Base-by-base conservation (phyloP, 331 rosid species). In the Cucumis variabilis region DNA sequence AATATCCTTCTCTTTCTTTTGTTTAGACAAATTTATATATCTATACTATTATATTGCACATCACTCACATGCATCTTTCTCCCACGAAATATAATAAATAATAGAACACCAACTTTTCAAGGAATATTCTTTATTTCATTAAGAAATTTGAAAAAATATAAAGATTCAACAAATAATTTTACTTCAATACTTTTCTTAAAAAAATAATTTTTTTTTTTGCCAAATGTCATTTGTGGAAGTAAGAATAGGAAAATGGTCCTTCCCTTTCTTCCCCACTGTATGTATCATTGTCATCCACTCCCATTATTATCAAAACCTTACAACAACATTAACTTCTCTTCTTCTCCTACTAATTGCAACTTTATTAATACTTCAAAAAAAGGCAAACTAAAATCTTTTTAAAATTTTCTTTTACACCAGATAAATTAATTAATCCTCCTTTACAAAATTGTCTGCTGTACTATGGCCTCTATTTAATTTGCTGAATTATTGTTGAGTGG, bases 271-370 rank as follows among this genome's bases (percentile, higher is more conserved):
- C 9, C 65, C 23, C 65, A 25, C 81, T 46, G 10, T 23, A 76
- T 75, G 23, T 44, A 71, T 33, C 81, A 44, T 75, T 75, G 58
- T 75, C 81, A 75, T 75, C 81, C 81, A 75, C 81, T 41, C 19
- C 25, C 60, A 75, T 75, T 75, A 75, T 75, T 75, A 75, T 75
- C 23, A 75, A 75, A 75, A 75, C 27, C 48, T 46, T 58, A 58
- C 81, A 75, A 74, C 58, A 41, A 75, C 81, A 11, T 5, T 8
- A 44, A 44, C 48, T 44, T 44, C 48, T 37, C 30, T 44, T 50
- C 63, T 48, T 20, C 83, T 14, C 17, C 55, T 41, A 77, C 63
- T 77, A 48, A 77, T 77, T 77, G 23, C 20, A 16, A 76, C 83
- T 77, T 77, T 74, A 20, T 77, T 74, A 20, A 30, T 74, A 33